phyloP scores from a whole-genome alignment of 805 yeast genomes.

The Sugiyamaella boreocaroliniensis region DNA sequence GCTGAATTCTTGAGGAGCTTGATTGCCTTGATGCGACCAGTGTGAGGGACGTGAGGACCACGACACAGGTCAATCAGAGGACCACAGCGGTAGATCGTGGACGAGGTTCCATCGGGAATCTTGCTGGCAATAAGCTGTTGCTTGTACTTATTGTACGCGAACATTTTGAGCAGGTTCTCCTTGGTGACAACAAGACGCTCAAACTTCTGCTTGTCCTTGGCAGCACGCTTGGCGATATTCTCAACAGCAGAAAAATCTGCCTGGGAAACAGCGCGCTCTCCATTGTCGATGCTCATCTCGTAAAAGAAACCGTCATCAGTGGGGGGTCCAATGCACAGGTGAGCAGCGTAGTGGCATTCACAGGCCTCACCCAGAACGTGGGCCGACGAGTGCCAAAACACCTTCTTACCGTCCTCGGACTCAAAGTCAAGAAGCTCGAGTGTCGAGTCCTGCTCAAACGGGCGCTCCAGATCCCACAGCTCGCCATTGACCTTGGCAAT shows the following conservation, averaged over 20 bases:
- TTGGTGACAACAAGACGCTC: slow-evolving; percentile 90
- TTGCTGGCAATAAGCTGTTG: slow-evolving; percentile 77
- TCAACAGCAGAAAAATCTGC: slow-evolving; percentile 80
- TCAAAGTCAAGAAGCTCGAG: slow-evolving; percentile 88
- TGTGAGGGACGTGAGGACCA: slow-evolving; percentile 97
- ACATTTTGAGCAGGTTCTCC: slow-evolving; percentile 88
- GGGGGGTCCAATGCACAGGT: slow-evolving; percentile 92
- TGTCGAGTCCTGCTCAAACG: slow-evolving; percentile 62
- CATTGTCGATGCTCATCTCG: slow-evolving; percentile 81
- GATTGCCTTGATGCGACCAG: slow-evolving; percentile 92
- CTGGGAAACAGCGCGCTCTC: slow-evolving; percentile 69
- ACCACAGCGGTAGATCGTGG: slow-evolving; percentile 98
- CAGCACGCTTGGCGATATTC: slow-evolving; percentile 78
- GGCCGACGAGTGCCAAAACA: slow-evolving; percentile 98
- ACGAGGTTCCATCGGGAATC: slow-evolving; percentile 90
- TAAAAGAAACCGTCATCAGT: slow-evolving; percentile 96
- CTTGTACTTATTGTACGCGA: slow-evolving; percentile 92
- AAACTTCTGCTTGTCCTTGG: slow-evolving; percentile 91
- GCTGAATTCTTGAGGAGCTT: slow-evolving; percentile 93
- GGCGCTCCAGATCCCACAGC: slow-evolving; percentile 94
- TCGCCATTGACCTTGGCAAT: slow-evolving; percentile 86
- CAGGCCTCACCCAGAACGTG: slow-evolving; percentile 97
- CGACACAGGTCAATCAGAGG: slow-evolving; percentile 93
- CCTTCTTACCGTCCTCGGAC: slow-evolving; percentile 88
- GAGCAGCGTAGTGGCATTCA: slow-evolving; percentile 94